These are phyloP conservation scores for Clarireedia hainanense DNA, from an alignment of 2,329 filamentous ascomycete genomes.

Conservation along the genomic window DNA sequence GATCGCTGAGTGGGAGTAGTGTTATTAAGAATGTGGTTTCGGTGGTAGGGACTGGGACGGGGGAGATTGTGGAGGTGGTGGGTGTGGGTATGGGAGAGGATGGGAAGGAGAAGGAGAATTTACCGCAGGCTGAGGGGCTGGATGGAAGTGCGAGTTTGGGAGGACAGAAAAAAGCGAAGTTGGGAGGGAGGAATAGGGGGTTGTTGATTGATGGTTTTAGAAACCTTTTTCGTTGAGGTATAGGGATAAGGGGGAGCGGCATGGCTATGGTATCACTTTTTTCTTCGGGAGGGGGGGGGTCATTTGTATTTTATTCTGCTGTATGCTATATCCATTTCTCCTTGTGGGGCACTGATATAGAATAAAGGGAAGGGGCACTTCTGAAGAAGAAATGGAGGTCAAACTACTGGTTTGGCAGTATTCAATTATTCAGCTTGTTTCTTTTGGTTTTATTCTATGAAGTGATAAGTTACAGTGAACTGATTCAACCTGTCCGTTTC, in stretches of 20 bases:
- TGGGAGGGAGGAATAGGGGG: constrained; percentile 15
- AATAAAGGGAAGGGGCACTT: no score
- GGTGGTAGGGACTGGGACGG: constrained; percentile 21
- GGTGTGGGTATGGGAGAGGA: constrained; percentile 16
- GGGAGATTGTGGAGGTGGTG: constrained; percentile 12
- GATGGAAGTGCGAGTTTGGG: constrained; percentile 17
- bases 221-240: constrained; percentile 25
- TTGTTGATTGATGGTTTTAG: constrained; percentile 23
- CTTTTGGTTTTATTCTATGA: no score
- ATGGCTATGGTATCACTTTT: background rate
- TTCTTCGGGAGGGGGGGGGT: no score
- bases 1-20: constrained; percentile 1
- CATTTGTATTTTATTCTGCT: no score
- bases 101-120: constrained; percentile 18
- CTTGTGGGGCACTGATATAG: no score
- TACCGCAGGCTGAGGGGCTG: background rate
- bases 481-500: no score
- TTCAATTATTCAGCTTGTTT: no score
- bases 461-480: no score
- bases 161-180: constrained; percentile 19
- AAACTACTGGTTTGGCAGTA: no score
- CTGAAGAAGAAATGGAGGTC: no score
- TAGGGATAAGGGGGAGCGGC: background rate
- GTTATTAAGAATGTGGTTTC: constrained; percentile 23
- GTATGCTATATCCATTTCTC: no score